These are phyloP conservation scores for Polyporus arcularius DNA, from an alignment of 768 basidiomycete species.

Conservation along the genomic window DNA sequence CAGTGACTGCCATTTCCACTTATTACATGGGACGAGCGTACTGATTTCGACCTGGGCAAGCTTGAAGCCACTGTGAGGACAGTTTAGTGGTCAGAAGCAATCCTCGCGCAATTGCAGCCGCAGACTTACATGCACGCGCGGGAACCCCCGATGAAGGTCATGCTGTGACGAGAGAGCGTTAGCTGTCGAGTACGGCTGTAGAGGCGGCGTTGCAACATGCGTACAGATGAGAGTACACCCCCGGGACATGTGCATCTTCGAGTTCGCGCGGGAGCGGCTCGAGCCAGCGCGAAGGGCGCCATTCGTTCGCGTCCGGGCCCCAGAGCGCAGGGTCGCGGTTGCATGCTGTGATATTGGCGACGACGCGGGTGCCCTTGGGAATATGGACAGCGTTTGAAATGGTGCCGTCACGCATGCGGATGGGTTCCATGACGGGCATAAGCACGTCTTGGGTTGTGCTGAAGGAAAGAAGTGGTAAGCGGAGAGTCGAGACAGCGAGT, in stretches of 20 bases:
- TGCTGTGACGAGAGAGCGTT: background rate
- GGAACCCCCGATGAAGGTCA: conserved; percentile 19
- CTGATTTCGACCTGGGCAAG: conserved; percentile 20
- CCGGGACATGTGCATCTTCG: conserved; percentile 19
- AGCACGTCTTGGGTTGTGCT: conserved; percentile 40
- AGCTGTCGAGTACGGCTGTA: background rate
- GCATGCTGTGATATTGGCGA: conserved; percentile 6
- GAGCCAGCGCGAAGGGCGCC: conserved; percentile 27
- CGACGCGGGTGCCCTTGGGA: conserved; percentile 31
- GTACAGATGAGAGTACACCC: conserved; percentile 22
- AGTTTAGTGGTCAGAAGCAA: background rate
- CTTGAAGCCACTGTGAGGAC: conserved; percentile 18
- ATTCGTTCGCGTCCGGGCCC: conserved; percentile 22
- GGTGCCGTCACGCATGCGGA: conserved; percentile 39
- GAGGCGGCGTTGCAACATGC: background rate
- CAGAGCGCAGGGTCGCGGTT: conserved; percentile 18
- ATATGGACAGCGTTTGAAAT: conserved; percentile 39
- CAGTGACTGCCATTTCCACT: background rate
- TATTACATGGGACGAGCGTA: background rate
- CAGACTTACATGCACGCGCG: conserved; percentile 14
- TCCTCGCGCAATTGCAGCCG: background rate
- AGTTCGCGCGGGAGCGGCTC: conserved; percentile 17
- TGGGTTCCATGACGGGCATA: conserved; percentile 42
- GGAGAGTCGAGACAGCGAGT: too few relatives aligned
- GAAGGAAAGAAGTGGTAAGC: too few relatives aligned